These are phyloP conservation scores for Blastobotrys niveus DNA, from an alignment of 1,139 yeast genomes.

Conservation along the genomic window DNA sequence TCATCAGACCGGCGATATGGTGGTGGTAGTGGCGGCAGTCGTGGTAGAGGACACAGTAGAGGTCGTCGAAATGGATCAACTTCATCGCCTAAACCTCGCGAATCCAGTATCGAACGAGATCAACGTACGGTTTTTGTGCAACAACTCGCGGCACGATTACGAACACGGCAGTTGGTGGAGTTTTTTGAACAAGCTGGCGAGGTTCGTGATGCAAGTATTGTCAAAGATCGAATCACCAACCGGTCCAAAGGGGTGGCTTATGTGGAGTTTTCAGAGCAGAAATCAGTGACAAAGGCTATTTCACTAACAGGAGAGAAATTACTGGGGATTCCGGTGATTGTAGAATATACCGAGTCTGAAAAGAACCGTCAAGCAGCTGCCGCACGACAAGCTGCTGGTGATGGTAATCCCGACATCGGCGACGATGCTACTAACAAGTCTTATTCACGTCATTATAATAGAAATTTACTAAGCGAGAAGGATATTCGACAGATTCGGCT, in stretches of 20 bases:
- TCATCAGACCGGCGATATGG: no score
- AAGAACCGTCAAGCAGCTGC: conserved; percentile 32
- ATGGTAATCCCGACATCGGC: not conserved
- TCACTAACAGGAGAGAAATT: conserved; percentile 35
- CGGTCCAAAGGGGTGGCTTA: conserved; percentile 38
- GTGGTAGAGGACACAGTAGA: no score
- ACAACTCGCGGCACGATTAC: conserved; percentile 35
- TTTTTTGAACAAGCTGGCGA: conserved; percentile 37
- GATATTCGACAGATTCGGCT: conserved; percentile 24
- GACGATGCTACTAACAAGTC: not conserved
- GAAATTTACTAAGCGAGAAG: no score
- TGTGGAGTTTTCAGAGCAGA: conserved; percentile 35
- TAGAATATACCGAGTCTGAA: conserved; percentile 36
- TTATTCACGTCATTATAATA: not conserved
- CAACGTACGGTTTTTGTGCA: conserved; percentile 37
- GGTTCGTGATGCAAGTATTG: conserved; percentile 37
- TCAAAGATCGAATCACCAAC: conserved; percentile 34
- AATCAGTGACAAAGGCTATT: conserved; percentile 33
- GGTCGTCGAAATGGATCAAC: no score
- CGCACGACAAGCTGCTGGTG: not conserved
- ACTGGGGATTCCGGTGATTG: conserved; percentile 36
- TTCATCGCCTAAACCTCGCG: no score
- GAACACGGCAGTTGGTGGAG: conserved; percentile 32
- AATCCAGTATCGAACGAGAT: conserved; percentile 30
- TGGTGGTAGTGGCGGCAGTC: no score